A percentile compares a stretch with the other conserved stretches of the same genome.
Conservation (phyloP, 257 asterid species). For the Plectranthus barbatus region DNA sequence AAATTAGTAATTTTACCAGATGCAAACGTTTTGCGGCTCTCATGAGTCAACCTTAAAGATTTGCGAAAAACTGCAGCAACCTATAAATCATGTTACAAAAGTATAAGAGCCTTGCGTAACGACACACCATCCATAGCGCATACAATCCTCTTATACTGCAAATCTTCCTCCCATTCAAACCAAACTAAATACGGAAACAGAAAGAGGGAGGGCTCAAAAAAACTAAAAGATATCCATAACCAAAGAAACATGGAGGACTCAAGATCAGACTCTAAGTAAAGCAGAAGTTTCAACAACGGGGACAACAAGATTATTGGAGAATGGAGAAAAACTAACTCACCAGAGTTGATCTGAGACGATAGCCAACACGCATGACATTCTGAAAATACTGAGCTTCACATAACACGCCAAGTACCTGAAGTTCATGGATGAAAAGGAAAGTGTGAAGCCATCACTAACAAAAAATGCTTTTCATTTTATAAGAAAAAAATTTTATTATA, state of each 20-base stretch:
- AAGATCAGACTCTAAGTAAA: background rate
- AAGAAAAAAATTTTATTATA: too few species aligned
- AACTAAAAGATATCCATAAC: background rate
- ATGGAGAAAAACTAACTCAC: slow-evolving; percentile 36
- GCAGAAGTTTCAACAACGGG: background rate
- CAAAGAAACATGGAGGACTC: background rate
- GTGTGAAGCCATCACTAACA: slow-evolving; percentile 1
- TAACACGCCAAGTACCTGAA: slow-evolving; percentile 76
- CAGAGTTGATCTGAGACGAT: slow-evolving; percentile 81
- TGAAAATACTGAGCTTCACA: slow-evolving; percentile 97
- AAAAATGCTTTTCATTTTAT: background rate
- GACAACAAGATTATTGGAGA: background rate
- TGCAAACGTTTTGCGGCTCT: slow-evolving; percentile 80
- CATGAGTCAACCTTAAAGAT: slow-evolving; percentile 84
- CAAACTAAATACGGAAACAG: background rate
- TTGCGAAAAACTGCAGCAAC: slow-evolving; percentile 90
- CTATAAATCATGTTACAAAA: slow-evolving; percentile 32
- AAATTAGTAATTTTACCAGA: slow-evolving; percentile 88
- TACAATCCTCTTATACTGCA: background rate
- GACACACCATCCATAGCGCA: background rate
- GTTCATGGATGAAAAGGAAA: slow-evolving; percentile 1
- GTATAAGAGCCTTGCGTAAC: background rate
- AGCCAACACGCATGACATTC: slow-evolving; percentile 97
- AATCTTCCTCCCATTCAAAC: slow-evolving; percentile 7
- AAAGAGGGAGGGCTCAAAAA: background rate